Evolutionary conservation across 805 yeast species (phyloP).

Genomic region (Candida chauliodis): DNA sequence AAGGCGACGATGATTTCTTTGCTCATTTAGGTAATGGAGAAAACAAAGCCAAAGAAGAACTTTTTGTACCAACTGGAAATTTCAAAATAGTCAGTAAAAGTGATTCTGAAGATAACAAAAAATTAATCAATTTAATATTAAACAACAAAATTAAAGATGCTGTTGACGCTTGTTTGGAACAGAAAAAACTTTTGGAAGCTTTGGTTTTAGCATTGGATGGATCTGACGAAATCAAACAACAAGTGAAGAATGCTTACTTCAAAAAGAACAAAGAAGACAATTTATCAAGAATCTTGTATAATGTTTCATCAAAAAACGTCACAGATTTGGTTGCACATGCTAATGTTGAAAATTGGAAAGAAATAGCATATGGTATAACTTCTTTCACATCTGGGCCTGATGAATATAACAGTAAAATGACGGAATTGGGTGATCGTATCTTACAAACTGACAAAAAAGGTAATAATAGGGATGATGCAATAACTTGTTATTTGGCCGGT

Average conservation of each 20-base stretch:
- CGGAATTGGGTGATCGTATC: constrained; percentile 76
- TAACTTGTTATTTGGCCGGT: constrained; percentile 76
- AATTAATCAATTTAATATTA: constrained; percentile 43
- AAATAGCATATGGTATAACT: constrained; percentile 66
- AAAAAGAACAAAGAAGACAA: constrained; percentile 49
- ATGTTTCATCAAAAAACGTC: constrained; percentile 51
- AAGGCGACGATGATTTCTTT: constrained; percentile 32
- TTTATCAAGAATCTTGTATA: constrained; percentile 71
- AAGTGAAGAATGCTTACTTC: constrained; percentile 72
- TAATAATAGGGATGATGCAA: constrained; percentile 65
- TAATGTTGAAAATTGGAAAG: constrained; percentile 78
- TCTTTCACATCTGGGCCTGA: constrained; percentile 48
- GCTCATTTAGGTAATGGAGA: constrained; percentile 28
- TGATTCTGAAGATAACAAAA: constrained; percentile 41
- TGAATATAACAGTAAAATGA: constrained; percentile 52
- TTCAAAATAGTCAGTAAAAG: constrained; percentile 39
- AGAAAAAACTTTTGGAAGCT: constrained; percentile 71
- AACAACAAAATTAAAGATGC: constrained; percentile 65
- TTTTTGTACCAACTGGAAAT: constrained; percentile 49
- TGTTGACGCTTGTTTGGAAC: constrained; percentile 59
- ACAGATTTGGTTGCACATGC: constrained; percentile 75
- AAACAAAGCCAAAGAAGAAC: constrained; percentile 3
- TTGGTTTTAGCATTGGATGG: constrained; percentile 74
- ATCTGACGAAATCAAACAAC: constrained; percentile 53
- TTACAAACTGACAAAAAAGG: constrained; percentile 23